These are phyloP conservation scores for Cucurbita argyrosperma DNA, from an alignment of 306 rosid genomes.

Conservation along the genomic window DNA sequence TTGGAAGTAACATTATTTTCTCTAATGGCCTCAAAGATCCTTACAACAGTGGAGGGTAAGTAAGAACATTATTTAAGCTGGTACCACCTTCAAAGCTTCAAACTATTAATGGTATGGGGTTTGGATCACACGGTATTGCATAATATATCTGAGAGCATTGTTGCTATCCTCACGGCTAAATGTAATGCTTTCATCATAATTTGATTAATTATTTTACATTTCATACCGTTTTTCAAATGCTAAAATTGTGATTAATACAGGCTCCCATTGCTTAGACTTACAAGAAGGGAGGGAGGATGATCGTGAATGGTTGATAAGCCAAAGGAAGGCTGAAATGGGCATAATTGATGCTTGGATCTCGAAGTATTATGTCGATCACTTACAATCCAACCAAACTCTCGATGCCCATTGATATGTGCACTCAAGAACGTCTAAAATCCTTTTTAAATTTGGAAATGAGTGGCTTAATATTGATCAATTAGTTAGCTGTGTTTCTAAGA, in stretches of 20 bases:
- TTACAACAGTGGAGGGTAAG: no score
- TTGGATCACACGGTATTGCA: constrained; percentile 35
- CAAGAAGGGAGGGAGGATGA: neutral
- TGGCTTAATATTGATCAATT: no score
- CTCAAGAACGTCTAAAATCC: neutral
- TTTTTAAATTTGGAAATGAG: no score
- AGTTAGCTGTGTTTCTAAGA: no score
- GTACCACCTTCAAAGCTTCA: neutral
- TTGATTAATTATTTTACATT: no score
- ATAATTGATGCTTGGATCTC: constrained; percentile 18
- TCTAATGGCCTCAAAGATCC: no score
- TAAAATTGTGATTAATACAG: neutral
- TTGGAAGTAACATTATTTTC: no score
- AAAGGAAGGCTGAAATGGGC: constrained; percentile 12
- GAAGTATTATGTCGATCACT: constrained; percentile 15
- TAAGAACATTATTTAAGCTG: no score
- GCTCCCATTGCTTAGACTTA: constrained; percentile 32
- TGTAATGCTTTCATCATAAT: constrained; percentile 14
- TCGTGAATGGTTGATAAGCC: constrained; percentile 20
- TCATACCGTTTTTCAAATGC: neutral
- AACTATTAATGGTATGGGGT: constrained; percentile 3
- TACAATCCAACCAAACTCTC: neutral
- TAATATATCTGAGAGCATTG: constrained; percentile 35
- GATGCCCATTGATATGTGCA: neutral
- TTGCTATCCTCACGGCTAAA: constrained; percentile 30